A percentile compares a stretch with the other conserved stretches of the same genome.
Conservation (phyloP, 2,329 filamentous ascomycete species). For the Hymenoscyphus linearis region DNA sequence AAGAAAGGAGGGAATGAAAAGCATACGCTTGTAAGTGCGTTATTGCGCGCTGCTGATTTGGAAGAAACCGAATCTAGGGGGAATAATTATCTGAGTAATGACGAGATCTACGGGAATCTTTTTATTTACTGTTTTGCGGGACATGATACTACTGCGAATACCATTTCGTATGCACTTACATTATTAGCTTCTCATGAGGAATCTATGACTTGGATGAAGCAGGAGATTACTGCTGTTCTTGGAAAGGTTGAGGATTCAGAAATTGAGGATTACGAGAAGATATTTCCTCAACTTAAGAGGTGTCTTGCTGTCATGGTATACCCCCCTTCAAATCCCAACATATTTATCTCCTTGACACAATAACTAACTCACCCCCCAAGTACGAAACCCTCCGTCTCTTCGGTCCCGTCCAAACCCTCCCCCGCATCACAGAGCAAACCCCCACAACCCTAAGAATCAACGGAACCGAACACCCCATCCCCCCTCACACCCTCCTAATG, state of each 20-base stretch:
- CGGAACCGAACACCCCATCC: conserved; percentile 8
- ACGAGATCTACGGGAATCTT: conserved; percentile 30
- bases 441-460: conserved; percentile 10
- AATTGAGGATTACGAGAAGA: conserved; percentile 33
- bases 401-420: conserved; percentile 48
- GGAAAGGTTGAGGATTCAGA: conserved; percentile 20
- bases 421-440: conserved; percentile 36
- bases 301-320: conserved; percentile 36
- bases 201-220: conserved; percentile 20
- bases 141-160: conserved; percentile 31
- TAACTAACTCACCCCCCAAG: conserved; percentile 1
- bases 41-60: conserved; percentile 27
- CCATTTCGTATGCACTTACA: conserved; percentile 24
- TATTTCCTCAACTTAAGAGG: conserved; percentile 39
- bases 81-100: conserved; percentile 30
- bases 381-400: conserved; percentile 47
- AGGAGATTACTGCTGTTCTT: conserved; percentile 23
- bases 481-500: conserved; percentile 35
- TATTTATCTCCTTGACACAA: too few species aligned
- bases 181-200: conserved; percentile 22
- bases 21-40: conserved; percentile 31
- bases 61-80: conserved; percentile 15
- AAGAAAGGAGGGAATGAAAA: conserved; percentile 21
- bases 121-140: conserved; percentile 32
- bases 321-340: background rate